phyloP scores from a whole-genome alignment of 805 yeast species.

The Yarrowia phangngaensis region DNA sequence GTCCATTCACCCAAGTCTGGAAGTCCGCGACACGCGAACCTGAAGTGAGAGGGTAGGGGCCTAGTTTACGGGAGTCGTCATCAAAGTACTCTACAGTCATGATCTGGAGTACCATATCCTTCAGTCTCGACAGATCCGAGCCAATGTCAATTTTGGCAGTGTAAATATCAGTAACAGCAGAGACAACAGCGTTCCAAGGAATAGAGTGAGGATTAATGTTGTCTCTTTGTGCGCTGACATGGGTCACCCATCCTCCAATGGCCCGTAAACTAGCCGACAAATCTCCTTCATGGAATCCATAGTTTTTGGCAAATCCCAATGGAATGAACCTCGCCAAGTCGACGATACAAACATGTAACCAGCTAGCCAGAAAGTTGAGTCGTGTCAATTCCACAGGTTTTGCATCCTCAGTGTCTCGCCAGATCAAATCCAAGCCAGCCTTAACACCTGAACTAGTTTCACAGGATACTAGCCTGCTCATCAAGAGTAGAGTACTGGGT shows the following conservation, averaged over 20 bases:
- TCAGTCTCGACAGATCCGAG: constrained; percentile 29
- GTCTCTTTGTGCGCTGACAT: constrained; percentile 33
- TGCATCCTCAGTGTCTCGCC: constrained; percentile 33
- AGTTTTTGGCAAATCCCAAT: constrained; percentile 54
- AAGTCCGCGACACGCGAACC: constrained; percentile 6
- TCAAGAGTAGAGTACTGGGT: constrained; percentile 55
- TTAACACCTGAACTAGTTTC: constrained; percentile 64
- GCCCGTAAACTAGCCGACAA: constrained; percentile 49
- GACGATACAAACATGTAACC: constrained; percentile 65
- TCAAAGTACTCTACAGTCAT: constrained; percentile 6
- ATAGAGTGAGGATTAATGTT: constrained; percentile 48
- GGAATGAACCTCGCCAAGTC: constrained; percentile 61
- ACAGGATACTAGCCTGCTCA: constrained; percentile 53
- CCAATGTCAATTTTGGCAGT: constrained; percentile 46
- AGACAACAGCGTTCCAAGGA: constrained; percentile 54
- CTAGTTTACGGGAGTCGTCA: constrained; percentile 2
- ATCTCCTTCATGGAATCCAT: constrained; percentile 76
- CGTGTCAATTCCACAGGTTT: constrained; percentile 47
- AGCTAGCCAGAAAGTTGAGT: constrained; percentile 53
- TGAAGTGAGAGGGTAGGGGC: neutral
- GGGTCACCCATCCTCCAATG: constrained; percentile 44
- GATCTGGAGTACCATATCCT: neutral
- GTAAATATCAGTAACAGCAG: constrained; percentile 53
- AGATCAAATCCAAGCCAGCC: constrained; percentile 44
- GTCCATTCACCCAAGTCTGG: constrained; percentile 5